phyloP scores from a whole-genome alignment of 352 stramenopile species.

The Globisporangium cylindrosporum region DNA sequence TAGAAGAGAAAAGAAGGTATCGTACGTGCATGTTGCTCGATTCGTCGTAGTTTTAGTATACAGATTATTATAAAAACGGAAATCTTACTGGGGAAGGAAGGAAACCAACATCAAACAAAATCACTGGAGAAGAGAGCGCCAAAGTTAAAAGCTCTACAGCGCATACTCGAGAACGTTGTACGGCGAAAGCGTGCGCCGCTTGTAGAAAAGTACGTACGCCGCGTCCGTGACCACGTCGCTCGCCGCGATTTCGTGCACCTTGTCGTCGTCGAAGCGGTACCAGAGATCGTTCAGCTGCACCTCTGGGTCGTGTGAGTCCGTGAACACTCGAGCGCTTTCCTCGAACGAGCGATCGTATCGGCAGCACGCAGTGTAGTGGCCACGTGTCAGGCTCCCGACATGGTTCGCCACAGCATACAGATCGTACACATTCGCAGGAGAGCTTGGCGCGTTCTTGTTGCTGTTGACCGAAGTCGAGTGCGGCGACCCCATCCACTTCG shows the following conservation, averaged over 20 bases:
- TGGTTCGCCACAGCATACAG: slow-evolving; percentile 98
- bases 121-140: neutral
- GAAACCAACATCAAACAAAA: neutral
- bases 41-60: slow-evolving; percentile 2
- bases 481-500: slow-evolving; percentile 52
- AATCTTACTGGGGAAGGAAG: slow-evolving; percentile 1
- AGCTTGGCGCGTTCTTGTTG: slow-evolving; percentile 4
- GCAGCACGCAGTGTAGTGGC: slow-evolving; percentile 93
- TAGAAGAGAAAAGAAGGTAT: neutral
- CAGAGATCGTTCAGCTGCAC: slow-evolving; percentile 61
- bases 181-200: slow-evolving; percentile 67
- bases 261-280: slow-evolving; percentile 85
- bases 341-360: slow-evolving; percentile 70
- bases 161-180: slow-evolving; percentile 69
- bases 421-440: slow-evolving; percentile 77
- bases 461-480: neutral
- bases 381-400: slow-evolving; percentile 91
- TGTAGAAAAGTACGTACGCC: slow-evolving; percentile 92
- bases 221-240: slow-evolving; percentile 77
- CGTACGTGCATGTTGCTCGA: neutral
- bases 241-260: slow-evolving; percentile 67
- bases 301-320: slow-evolving; percentile 25
- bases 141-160: slow-evolving; percentile 27
- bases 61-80: slow-evolving; percentile 9
- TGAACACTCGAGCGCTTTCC: slow-evolving; percentile 57